Conservation (phyloP, 2,329 filamentous ascomycete species). For the Colletotrichum australisinense region DNA sequence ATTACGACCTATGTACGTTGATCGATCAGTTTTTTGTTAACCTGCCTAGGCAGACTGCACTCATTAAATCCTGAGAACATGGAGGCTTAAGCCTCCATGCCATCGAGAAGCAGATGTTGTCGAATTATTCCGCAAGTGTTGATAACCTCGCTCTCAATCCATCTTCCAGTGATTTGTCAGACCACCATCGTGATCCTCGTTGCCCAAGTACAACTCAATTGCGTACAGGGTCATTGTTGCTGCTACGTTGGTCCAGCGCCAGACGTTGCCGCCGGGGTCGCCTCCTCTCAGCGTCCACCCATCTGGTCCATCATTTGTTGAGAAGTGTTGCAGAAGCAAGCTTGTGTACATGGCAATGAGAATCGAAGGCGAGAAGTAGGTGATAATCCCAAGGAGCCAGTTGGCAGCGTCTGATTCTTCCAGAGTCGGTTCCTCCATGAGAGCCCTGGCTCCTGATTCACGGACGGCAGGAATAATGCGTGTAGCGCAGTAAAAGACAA, state of each 20-base stretch:
- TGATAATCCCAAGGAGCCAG: conserved; percentile 83
- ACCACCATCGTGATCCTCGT: conserved; percentile 80
- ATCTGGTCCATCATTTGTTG: conserved; percentile 75
- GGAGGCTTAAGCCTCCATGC: neutral
- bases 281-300: conserved; percentile 90
- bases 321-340: conserved; percentile 94
- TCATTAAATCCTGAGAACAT: conserved; percentile 18
- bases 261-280: conserved; percentile 84
- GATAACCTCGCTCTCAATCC: conserved; percentile 67
- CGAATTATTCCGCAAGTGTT: neutral
- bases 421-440: conserved; percentile 86
- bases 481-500: conserved; percentile 95
- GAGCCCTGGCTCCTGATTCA: conserved; percentile 83
- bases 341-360: conserved; percentile 97
- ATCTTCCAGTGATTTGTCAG: conserved; percentile 91
- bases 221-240: conserved; percentile 92
- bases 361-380: conserved; percentile 95
- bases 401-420: conserved; percentile 88
- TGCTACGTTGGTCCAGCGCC: conserved; percentile 93
- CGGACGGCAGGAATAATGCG: conserved; percentile 95
- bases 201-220: conserved; percentile 88
- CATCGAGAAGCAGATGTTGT: neutral
- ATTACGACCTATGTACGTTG: conserved; percentile 34
- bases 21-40: conserved; percentile 27
- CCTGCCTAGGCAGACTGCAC: conserved; percentile 15